Conservation (phyloP, 345 rosid species). For the Erodium maritimum region DNA sequence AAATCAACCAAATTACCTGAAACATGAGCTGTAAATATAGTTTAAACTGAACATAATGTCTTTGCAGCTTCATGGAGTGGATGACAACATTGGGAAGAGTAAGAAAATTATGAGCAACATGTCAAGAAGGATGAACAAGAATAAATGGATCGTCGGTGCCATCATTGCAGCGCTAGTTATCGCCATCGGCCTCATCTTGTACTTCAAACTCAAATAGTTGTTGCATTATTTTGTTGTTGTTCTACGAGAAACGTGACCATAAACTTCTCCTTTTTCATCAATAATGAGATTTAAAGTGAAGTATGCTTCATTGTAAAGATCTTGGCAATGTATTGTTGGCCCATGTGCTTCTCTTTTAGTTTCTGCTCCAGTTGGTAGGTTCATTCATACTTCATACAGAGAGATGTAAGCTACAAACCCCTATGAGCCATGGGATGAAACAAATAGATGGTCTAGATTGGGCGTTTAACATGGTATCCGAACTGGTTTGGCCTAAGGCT, state of each 20-base stretch:
- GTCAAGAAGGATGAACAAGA: slow-evolving; percentile 46
- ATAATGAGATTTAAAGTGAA: not conserved
- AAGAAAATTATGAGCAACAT: slow-evolving; percentile 40
- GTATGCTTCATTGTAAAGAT: not conserved
- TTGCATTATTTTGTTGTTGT: not conserved
- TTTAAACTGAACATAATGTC: not conserved
- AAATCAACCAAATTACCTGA: not conserved
- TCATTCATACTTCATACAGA: too few species aligned
- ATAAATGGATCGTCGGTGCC: slow-evolving; percentile 38
- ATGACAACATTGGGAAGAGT: slow-evolving; percentile 44
- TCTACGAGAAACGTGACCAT: not conserved
- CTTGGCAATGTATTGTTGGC: not conserved
- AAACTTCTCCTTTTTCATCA: not conserved
- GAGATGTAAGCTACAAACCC: too few species aligned
- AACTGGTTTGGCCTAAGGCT: too few species aligned
- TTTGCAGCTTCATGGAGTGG: slow-evolving; percentile 51
- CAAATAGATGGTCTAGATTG: too few species aligned
- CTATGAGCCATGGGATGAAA: too few species aligned
- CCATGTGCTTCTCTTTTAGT: not conserved
- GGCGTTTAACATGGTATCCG: too few species aligned
- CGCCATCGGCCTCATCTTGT: slow-evolving; percentile 32
- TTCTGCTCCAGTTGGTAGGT: not conserved
- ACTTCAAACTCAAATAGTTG: slow-evolving; percentile 28
- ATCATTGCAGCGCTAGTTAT: slow-evolving; percentile 23
- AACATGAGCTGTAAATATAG: not conserved